Conservation (phyloP, 331 rosid genomes). For the Erythrophleum ivorense region DNA sequence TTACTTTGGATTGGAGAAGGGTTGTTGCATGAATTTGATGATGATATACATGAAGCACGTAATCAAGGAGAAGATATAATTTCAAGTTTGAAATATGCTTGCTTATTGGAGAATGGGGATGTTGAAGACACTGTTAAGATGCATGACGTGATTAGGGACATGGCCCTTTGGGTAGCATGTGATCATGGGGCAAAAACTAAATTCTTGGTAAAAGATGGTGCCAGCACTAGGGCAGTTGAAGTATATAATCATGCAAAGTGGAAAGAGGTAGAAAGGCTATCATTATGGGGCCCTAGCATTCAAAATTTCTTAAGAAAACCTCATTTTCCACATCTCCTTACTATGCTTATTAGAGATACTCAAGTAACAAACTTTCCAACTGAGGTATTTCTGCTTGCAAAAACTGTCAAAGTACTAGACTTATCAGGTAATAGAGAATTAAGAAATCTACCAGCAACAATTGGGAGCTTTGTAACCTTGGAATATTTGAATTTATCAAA, state of each 20-base stretch:
- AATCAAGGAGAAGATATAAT: slow-evolving; percentile 34
- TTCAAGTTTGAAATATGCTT: slow-evolving; percentile 28
- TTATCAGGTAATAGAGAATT: background rate
- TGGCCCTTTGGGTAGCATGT: no score
- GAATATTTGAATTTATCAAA: slow-evolving; percentile 26
- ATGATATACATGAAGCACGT: no score
- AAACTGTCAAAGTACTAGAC: background rate
- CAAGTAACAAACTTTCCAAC: background rate
- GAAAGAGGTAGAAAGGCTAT: slow-evolving; percentile 32
- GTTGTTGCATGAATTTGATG: no score
- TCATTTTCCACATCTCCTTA: background rate
- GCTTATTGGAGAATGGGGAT: slow-evolving; percentile 37
- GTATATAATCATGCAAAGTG: slow-evolving; percentile 22
- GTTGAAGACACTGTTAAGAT: no score
- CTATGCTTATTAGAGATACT: slow-evolving; percentile 7
- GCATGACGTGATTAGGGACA: no score
- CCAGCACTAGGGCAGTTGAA: no score
- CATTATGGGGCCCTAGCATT: slow-evolving; percentile 30
- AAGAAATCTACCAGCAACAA: slow-evolving; percentile 9
- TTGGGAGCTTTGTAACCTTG: slow-evolving; percentile 12
- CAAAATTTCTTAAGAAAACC: background rate
- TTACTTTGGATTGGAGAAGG: no score
- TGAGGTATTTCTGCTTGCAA: background rate
- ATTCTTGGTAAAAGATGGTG: no score
- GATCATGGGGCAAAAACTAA: no score